These are phyloP conservation scores for Daldinia childiae DNA, from an alignment of 495 filamentous ascomycete species.

Conservation along the genomic window DNA sequence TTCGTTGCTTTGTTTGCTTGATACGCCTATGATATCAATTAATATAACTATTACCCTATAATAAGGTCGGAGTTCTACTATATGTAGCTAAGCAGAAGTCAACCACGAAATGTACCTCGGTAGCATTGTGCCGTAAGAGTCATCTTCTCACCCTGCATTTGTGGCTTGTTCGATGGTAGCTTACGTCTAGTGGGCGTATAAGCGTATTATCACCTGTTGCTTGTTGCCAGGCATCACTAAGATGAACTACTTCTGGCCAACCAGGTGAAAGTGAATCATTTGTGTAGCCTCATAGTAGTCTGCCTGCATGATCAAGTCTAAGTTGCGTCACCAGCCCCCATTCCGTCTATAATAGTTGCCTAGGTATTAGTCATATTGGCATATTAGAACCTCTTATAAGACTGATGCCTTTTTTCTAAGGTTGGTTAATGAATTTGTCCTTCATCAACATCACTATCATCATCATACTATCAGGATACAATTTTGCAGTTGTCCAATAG, in stretches of 20 bases:
- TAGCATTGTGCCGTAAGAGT: constrained; percentile 5
- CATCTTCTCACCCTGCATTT: not conserved
- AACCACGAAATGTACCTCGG: constrained; percentile 3
- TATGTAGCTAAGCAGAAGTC: not conserved
- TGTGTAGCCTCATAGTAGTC: constrained; percentile 16
- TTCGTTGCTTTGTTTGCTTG: not conserved
- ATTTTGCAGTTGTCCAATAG: not conserved
- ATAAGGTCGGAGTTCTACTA: not conserved
- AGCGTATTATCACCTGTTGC: not conserved
- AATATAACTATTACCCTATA: not conserved
- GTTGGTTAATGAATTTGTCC: not conserved
- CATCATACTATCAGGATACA: not conserved
- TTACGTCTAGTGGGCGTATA: not conserved
- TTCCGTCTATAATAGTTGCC: not conserved
- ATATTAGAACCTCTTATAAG: constrained; percentile 12
- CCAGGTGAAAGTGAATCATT: not conserved
- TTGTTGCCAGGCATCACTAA: constrained; percentile 11
- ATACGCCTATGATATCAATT: not conserved
- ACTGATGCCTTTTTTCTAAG: constrained; percentile 28
- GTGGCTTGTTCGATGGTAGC: not conserved
- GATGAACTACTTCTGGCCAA: constrained; percentile 5
- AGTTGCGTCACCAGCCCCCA: constrained; percentile 8
- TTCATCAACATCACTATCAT: not conserved
- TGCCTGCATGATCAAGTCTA: not conserved
- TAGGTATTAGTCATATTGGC: constrained; percentile 24